Evolutionary conservation across 495 filamentous ascomycete genomes (phyloP).

Genomic region (Aspergillus asperescens): DNA sequence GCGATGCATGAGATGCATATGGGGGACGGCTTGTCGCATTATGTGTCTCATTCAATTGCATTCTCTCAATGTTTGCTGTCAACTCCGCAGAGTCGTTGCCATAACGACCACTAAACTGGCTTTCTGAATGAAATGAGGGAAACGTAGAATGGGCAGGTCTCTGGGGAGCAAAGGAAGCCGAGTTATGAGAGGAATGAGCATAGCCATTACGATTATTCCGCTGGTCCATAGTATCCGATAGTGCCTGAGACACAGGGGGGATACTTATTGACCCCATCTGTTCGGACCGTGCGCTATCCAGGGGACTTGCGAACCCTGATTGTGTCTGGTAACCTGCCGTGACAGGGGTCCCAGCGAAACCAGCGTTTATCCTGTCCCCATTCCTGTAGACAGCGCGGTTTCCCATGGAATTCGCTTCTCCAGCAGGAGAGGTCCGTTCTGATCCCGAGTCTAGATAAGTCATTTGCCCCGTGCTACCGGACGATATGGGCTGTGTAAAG

Average conservation of each 20-base stretch:
- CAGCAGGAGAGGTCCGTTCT: constrained; percentile 34
- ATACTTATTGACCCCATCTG: constrained; percentile 29
- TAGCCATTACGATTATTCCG: constrained; percentile 26
- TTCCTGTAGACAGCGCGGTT: constrained; percentile 28
- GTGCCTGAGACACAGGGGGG: constrained; percentile 19
- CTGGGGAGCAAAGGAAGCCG: constrained; percentile 31
- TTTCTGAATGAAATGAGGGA: constrained; percentile 41
- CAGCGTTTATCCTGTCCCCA: constrained; percentile 32
- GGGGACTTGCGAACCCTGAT: constrained; percentile 24
- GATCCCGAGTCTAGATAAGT: constrained; percentile 31
- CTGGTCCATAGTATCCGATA: constrained; percentile 29
- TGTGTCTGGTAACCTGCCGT: constrained; percentile 29
- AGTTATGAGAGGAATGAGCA: constrained; percentile 38
- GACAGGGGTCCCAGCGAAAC: constrained; percentile 29
- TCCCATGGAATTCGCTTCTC: constrained; percentile 31
- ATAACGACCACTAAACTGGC: constrained; percentile 32
- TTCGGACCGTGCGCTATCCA: constrained; percentile 30
- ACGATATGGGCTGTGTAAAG: constrained; percentile 34
- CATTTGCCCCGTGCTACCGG: constrained; percentile 26
- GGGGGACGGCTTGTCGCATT: constrained; percentile 23
- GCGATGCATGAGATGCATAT: constrained; percentile 29
- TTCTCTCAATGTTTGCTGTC: constrained; percentile 26
- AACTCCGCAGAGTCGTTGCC: constrained; percentile 31
- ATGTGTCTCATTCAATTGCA: constrained; percentile 35
- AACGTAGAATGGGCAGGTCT: constrained; percentile 32